Evolutionary conservation across 1,284 basidiomycete species (phyloP), one percentile per base, ranked within the genome.

Genomic region (Trichosporon faecale): DNA sequence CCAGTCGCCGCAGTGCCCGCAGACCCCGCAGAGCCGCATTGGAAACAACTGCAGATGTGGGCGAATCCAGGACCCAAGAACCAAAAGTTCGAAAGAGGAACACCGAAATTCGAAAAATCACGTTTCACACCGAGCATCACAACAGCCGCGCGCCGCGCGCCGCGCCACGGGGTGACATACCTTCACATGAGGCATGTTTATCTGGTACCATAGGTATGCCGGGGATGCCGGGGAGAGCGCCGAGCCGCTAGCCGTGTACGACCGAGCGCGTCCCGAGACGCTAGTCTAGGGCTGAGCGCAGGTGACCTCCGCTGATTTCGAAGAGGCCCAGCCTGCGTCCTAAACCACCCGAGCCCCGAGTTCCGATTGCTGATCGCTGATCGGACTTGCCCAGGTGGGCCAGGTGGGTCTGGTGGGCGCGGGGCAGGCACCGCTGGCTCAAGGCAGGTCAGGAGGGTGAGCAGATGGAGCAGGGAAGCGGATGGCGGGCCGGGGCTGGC

Each of bases 321-420:
- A 61, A 61, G 23, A 16, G 52, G 23, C 57, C 2, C 12, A 9
- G 18, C 18, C 57, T 7, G 29, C 11, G 18, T 61, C 57, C 57
- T 61, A 61, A 61, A 61, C 57, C 18, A 33, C 27, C 57, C 57
- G 57, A 61, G 57, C 29, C 57, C 57, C 57, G 57, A 61, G 27
- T 23, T 60, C 57, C 57, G 57, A 31, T 61, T 33, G 27, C 21
- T 37, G 21, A 61, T 31, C 55, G 49, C 49, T 52, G n/a, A 21
- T 23, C 49, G 49, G 49, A 52, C 49, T 52, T 21, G 49, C 8
- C 49, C 49, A 3, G 16, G 37, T 40, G 37, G 37, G 37, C 37
- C 31, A n/a, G 23, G 49, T 52, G 49, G 44, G 44, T 18, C 21
- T 6, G 49, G 49, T 21, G 49, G 49, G n/a, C 21, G 49, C 49